Evolutionary conservation across 2,329 filamentous ascomycete genomes (phyloP).

Genomic region (Pseudogymnoascus destructans): DNA sequence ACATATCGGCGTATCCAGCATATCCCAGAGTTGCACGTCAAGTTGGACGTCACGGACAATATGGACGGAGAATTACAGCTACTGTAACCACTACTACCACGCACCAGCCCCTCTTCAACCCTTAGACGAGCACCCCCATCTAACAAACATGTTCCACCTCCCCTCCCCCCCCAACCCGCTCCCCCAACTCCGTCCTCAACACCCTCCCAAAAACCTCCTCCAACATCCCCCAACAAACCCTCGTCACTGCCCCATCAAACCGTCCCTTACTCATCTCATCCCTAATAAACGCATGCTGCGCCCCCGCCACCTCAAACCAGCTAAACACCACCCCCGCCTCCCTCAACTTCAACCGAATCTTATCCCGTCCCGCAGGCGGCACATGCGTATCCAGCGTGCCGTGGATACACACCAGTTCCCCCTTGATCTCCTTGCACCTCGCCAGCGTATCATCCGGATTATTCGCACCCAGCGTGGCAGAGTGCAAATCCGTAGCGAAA

Average conservation of each 20-base stretch:
- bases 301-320: conserved; percentile 86
- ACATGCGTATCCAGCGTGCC: conserved; percentile 87
- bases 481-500: conserved; percentile 88
- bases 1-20: too few species aligned
- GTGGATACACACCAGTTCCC: conserved; percentile 80
- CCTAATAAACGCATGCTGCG: conserved; percentile 87
- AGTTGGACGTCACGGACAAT: too few species aligned
- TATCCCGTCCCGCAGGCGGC: conserved; percentile 64
- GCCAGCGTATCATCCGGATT: conserved; percentile 49
- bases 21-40: too few species aligned
- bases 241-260: conserved; percentile 77
- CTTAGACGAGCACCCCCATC: neutral
- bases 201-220: conserved; percentile 71
- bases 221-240: conserved; percentile 82
- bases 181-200: conserved; percentile 67
- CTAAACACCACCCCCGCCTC: conserved; percentile 61
- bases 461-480: conserved; percentile 56
- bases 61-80: too few species aligned
- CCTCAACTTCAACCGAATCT: conserved; percentile 71
- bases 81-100: neutral
- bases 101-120: neutral
- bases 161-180: conserved; percentile 44
- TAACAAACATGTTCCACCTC: conserved; percentile 64
- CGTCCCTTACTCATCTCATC: conserved; percentile 89
- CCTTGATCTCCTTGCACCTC: conserved; percentile 54